These are phyloP conservation scores for Cicer yamashitae DNA, from an alignment of 306 rosid species.

Conservation along the genomic window DNA sequence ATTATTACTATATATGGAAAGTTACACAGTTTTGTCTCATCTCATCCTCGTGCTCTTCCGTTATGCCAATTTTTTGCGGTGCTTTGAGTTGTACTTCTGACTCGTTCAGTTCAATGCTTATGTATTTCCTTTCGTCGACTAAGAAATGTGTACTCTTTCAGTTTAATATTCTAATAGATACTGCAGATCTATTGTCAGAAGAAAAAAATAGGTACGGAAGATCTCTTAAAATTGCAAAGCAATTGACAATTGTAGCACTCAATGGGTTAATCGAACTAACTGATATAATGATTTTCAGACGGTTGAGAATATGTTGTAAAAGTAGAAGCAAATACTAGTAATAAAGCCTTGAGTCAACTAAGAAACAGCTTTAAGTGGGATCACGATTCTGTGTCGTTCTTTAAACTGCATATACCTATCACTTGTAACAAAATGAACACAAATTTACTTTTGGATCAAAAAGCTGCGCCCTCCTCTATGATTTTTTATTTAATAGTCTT, in stretches of 20 bases:
- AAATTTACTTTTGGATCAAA: too few species aligned
- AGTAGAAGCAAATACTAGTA: background rate
- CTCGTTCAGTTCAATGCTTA: background rate
- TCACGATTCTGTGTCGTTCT: too few species aligned
- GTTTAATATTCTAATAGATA: background rate
- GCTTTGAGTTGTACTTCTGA: constrained; percentile 9
- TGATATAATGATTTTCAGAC: background rate
- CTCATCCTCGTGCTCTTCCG: constrained; percentile 11
- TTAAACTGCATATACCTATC: too few species aligned
- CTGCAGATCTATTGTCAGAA: too few species aligned
- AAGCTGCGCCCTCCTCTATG: too few species aligned
- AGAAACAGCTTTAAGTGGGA: background rate
- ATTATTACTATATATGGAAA: constrained; percentile 2
- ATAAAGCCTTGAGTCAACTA: background rate
- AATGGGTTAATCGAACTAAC: background rate
- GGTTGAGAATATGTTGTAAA: background rate
- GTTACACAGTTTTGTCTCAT: constrained; percentile 29
- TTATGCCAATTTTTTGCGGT: background rate
- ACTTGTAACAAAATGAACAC: too few species aligned
- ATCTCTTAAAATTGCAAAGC: background rate
- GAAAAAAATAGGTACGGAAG: background rate
- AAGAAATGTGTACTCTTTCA: background rate
- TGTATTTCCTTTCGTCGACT: background rate
- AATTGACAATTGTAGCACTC: background rate
- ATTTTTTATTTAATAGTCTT: too few species aligned